Evolutionary conservation across 2,329 filamentous ascomycete species (phyloP), one percentile per base, ranked within the genome.

Genomic region (Alternaria conjuncta): DNA sequence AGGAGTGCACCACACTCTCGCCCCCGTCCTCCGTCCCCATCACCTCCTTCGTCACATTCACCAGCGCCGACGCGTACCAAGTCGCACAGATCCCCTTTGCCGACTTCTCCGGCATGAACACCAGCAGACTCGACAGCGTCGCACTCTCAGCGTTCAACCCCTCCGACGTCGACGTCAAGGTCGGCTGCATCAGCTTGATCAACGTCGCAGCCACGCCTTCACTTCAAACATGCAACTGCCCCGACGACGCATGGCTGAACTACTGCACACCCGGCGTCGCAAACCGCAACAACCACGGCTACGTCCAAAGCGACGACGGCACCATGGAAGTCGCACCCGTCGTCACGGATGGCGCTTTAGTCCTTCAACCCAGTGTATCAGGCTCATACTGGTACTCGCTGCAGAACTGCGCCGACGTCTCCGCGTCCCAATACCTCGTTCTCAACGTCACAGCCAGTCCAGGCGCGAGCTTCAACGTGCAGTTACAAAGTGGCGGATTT

Each of bases 381-480:
- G 60, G 60, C 20, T 63, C 60, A 2, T 63, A 63, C 10, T 63
- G 60, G 60, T 63, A 63, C 60, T 63, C 60, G 44, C 50, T 63
- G 3, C 60, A 63, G 10, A 60, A 55, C 44, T 63, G 60, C 7
- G 47, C 20, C 3, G 60, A 63, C 25, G n/a, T 60, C 8, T 63
- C 60, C 3, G 2, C 49, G 1, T 60, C 49, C 4, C 11, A 23
- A 1, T 55, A 32, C 43, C 60, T 63, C 10, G n/a, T 41, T 12
- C 43, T 63, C 25, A 63, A 60, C 25, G 60, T 63, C 25, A 63
- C 60, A 4, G 60, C 60, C 1, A 63, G 25, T 3, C 23, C 56
- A 3, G 60, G 60, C 15, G 60, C 60, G 1, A 49, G 55, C 10
- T 63, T 63, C 50, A 63, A 63, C n/a, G 20, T 63, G 12, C 60